These are phyloP conservation scores for Ustilago loliicola DNA, from an alignment of 1,284 basidiomycete genomes.

Conservation along the genomic window DNA sequence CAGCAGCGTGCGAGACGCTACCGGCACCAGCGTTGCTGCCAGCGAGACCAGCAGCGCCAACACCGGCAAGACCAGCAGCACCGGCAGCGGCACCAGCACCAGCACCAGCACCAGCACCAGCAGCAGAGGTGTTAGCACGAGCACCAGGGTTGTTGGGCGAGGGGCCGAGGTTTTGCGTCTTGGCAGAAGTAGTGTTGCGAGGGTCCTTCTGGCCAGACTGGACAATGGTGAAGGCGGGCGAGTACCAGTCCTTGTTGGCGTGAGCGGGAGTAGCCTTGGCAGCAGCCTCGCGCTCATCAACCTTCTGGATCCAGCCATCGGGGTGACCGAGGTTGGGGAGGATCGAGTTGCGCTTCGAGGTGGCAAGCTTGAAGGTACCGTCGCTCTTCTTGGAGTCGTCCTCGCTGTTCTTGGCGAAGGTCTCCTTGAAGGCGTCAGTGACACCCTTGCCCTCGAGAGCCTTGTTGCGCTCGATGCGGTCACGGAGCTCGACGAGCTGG, in stretches of 20 bases:
- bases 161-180: constrained; percentile 50
- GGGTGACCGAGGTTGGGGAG: constrained; percentile 76
- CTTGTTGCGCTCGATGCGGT: constrained; percentile 76
- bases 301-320: constrained; percentile 79
- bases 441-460: constrained; percentile 52
- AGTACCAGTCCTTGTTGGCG: constrained; percentile 77
- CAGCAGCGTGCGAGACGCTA: constrained; percentile 29
- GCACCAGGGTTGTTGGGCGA: constrained; percentile 39
- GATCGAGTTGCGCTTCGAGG: constrained; percentile 65
- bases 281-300: constrained; percentile 76
- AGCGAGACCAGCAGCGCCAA: constrained; percentile 11
- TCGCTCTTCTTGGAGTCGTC: constrained; percentile 68
- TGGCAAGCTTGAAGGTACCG: constrained; percentile 64
- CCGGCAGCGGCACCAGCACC: constrained; percentile 22
- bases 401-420: constrained; percentile 72
- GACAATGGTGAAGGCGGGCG: constrained; percentile 75
- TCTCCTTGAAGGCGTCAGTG: constrained; percentile 77
- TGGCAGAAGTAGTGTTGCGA: constrained; percentile 46
- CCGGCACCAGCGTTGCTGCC: neutral
- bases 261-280: constrained; percentile 65
- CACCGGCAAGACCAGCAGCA: constrained; percentile 18
- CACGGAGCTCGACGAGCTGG: constrained; percentile 84
- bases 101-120: constrained; percentile 12
- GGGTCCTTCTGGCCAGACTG: constrained; percentile 49
- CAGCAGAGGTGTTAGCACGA: constrained; percentile 21